Evolutionary conservation across 2,329 filamentous ascomycete genomes (phyloP), one percentile per base, ranked within the genome.

Genomic region (Cladobotryum protrusum): DNA sequence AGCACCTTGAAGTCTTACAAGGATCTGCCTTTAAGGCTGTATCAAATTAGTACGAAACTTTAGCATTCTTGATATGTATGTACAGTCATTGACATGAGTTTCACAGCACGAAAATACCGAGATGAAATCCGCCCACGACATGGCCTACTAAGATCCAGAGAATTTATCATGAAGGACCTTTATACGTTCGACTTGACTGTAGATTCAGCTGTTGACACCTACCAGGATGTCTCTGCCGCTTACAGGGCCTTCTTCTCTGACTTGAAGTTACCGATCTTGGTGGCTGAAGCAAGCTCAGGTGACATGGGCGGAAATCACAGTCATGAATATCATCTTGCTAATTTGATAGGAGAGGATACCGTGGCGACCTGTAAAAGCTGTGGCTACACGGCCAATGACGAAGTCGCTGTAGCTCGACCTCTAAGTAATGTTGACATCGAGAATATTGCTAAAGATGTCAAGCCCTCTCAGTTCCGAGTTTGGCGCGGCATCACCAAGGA

Each of bases 161-260:
- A 99, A 62, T 99, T 99, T 61, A 71, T 89, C 58, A 99, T 99
- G 93, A 99, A 99, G 68, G 93, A 99, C 66, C 78, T 99, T 1
- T 99, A 99, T 66, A 96, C 91, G 0, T 99, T 99, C 62, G 93
- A 99, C 62, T 71, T 77, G 34, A 85, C 77, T 4, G 65, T 75
- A 1, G 70, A 79, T 20, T 72, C 79, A n/a, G 92, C 92, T 1
- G 72, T 91, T n/a, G 70, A 79, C 45, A 96, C 92, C 0, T 99
- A 99, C 59, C 69, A 81, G 6, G 71, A 83, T 39, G 89, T 96
- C 3, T 81, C 86, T 45, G 66, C 67, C 35, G 86, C 86, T 2
- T 99, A 99, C 64, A 75, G 74, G 12, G 76, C 76, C 15, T 79
- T 99, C 45, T 95, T 99, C 60, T 72, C 87, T 41, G 88, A 95